phyloP scores from a whole-genome alignment of 2,329 filamentous ascomycete genomes.

The Sporothrix schenckii region DNA sequence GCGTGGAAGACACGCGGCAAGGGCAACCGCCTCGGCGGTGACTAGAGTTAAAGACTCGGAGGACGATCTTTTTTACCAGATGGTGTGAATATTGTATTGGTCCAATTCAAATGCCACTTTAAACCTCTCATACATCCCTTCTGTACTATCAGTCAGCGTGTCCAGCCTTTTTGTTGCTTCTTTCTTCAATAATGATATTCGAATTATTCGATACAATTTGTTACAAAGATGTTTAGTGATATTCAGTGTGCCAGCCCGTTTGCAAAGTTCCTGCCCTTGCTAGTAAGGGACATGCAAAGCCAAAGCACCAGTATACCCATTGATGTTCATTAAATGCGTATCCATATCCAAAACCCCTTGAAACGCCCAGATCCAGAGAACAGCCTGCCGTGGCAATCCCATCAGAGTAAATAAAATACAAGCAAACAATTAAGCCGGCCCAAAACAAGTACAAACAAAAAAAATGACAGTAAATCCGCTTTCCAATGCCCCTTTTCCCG shows the following conservation, averaged over 20 bases:
- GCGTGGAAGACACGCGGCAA: conserved; percentile 66
- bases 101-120: background rate
- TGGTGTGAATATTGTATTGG: background rate
- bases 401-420: background rate
- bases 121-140: background rate
- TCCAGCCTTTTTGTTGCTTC: too few relatives aligned
- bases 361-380: too few relatives aligned
- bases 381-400: background rate
- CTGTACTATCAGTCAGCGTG: conserved; percentile 15
- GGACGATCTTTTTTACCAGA: background rate
- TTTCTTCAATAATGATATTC: background rate
- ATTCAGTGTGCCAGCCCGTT: background rate
- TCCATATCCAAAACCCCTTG: too few relatives aligned
- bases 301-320: conserved; percentile 1
- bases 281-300: background rate
- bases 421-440: background rate
- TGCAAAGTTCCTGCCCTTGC: background rate
- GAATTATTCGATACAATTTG: background rate
- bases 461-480: too few relatives aligned
- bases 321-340: conserved; percentile 5
- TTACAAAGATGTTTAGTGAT: background rate
- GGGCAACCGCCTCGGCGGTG: conserved; percentile 63
- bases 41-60: conserved; percentile 29
- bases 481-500: too few relatives aligned
- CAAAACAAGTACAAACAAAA: background rate